phyloP scores from a whole-genome alignment of 257 asterid genomes.

The Echites panduratus region DNA sequence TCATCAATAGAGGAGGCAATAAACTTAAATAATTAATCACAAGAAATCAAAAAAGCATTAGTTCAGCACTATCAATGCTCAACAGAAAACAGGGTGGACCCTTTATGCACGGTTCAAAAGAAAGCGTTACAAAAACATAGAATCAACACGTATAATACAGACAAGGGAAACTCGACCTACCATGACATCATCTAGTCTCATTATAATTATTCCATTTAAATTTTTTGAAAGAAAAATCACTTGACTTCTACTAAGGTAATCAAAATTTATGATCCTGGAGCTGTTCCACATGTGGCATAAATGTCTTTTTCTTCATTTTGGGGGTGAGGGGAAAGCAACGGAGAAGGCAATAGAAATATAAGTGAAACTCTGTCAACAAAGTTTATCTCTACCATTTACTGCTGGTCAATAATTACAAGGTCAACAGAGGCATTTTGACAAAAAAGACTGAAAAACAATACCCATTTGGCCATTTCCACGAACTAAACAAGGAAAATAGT shows the following conservation, averaged over 20 bases:
- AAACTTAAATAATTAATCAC: neutral
- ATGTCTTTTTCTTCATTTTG: too few relatives aligned
- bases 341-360: neutral
- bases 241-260: neutral
- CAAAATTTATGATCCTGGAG: neutral
- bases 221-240: neutral
- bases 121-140: conserved; percentile 1
- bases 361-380: neutral
- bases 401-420: neutral
- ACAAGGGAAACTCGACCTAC: neutral
- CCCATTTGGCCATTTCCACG: neutral
- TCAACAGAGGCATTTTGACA: neutral
- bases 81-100: conserved; percentile 6
- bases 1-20: neutral
- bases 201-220: neutral
- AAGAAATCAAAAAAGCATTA: conserved; percentile 9
- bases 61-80: conserved; percentile 10
- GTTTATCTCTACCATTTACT: neutral
- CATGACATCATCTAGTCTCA: neutral
- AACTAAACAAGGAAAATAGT: neutral
- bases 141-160: neutral
- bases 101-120: neutral
- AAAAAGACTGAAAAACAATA: neutral
- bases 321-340: too few relatives aligned
- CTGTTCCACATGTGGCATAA: neutral